Evolutionary conservation across 495 filamentous ascomycete species (phyloP).

Genomic region (Physcia stellaris): DNA sequence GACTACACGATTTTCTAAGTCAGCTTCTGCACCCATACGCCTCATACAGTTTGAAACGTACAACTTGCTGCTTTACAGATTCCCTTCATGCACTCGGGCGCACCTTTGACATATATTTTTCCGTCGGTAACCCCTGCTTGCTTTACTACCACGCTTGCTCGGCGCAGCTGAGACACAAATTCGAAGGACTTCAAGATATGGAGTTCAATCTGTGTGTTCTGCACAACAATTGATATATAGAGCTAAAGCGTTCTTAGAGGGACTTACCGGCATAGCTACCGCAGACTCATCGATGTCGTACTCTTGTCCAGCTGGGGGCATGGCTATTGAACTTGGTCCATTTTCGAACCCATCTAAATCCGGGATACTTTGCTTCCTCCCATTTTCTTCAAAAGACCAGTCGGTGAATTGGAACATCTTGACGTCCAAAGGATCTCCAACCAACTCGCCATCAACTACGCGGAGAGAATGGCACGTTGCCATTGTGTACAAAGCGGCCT

Average conservation of each 20-base stretch:
- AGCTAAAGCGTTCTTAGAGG: not conserved
- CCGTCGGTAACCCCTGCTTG: slow-evolving; percentile 68
- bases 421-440: slow-evolving; percentile 90
- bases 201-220: slow-evolving; percentile 50
- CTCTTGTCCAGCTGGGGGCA: slow-evolving; percentile 53
- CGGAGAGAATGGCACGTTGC: slow-evolving; percentile 92
- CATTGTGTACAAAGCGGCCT: slow-evolving; percentile 79
- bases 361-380: slow-evolving; percentile 37
- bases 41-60: slow-evolving; percentile 38
- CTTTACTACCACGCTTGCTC: slow-evolving; percentile 84
- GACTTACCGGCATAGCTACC: slow-evolving; percentile 14
- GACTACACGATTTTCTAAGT: slow-evolving; percentile 36
- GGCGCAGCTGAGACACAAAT: slow-evolving; percentile 88
- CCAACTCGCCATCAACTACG: slow-evolving; percentile 68
- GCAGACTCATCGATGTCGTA: slow-evolving; percentile 35
- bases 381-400: slow-evolving; percentile 86
- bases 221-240: slow-evolving; percentile 1
- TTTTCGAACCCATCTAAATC: slow-evolving; percentile 54
- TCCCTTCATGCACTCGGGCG: slow-evolving; percentile 87
- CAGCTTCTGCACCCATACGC: not conserved
- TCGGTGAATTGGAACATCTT: slow-evolving; percentile 99
- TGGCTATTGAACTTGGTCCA: slow-evolving; percentile 67
- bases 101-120: slow-evolving; percentile 88
- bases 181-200: slow-evolving; percentile 83
- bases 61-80: slow-evolving; percentile 74